Percentiles rank a stretch among this genome's conserved stretches.
Evolutionary conservation across 2,329 filamentous ascomycete species (phyloP).

Genomic region (Claviceps maximensis): DNA sequence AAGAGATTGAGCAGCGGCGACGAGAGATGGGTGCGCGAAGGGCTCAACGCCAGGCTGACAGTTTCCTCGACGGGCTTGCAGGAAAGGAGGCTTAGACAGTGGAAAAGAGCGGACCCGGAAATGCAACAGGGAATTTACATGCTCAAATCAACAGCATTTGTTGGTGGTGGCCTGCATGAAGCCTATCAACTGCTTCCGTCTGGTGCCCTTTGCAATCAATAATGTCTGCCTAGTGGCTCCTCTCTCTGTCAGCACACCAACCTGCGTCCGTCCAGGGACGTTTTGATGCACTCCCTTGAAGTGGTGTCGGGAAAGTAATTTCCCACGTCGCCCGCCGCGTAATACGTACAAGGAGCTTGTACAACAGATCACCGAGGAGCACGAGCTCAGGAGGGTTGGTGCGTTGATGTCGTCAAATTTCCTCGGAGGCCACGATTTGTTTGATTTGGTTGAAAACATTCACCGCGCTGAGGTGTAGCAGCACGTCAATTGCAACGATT

Average conservation of each 20-base stretch:
- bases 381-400: not conserved
- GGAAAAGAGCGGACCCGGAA: not conserved
- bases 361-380: not conserved
- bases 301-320: slow-evolving; percentile 1
- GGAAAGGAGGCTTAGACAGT: slow-evolving; percentile 2
- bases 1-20: slow-evolving; percentile 51
- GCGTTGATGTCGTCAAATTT: not conserved
- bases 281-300: not conserved
- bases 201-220: not conserved
- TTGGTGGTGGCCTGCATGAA: not conserved
- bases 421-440: not conserved
- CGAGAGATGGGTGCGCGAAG: slow-evolving; percentile 46
- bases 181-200: not conserved
- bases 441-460: not conserved
- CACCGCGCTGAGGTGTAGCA: not conserved
- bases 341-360: too few species aligned
- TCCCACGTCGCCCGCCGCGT: slow-evolving; percentile 2
- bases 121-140: not conserved
- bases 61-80: slow-evolving; percentile 50
- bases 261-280: not conserved
- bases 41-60: slow-evolving; percentile 56
- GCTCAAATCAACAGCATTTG: not conserved
- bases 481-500: not conserved
- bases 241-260: not conserved
- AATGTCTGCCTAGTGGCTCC: not conserved